A percentile compares a stretch with the other conserved stretches of the same genome.
Conservation (phyloP, 176 grass and related monocot genomes). For the Rhipidocladum racemiflorum region DNA sequence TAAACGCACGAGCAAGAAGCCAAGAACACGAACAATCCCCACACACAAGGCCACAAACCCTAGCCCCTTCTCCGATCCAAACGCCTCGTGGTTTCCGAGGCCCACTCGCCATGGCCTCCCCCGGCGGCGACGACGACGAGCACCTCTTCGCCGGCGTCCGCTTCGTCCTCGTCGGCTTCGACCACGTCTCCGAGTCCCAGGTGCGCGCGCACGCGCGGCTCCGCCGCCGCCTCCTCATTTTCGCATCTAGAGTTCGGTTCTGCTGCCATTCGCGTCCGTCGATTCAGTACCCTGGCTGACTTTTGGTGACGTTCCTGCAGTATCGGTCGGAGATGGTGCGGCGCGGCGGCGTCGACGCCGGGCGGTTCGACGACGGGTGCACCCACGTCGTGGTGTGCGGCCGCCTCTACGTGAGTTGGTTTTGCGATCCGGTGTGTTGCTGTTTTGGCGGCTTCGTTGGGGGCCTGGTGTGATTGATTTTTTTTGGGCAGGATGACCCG, state of each 20-base stretch:
- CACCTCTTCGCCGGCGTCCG: slow-evolving; percentile 65
- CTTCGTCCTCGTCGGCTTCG: slow-evolving; percentile 78
- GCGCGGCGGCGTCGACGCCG: slow-evolving; percentile 59
- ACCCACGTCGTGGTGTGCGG: slow-evolving; percentile 71
- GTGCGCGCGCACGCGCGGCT: slow-evolving; percentile 25
- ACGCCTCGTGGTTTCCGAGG: neutral
- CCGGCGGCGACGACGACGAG: slow-evolving; percentile 32
- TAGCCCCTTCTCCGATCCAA: slow-evolving; percentile 15
- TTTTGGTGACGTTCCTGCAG: slow-evolving; percentile 30
- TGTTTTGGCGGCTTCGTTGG: neutral
- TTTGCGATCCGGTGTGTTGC: neutral
- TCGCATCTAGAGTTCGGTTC: neutral
- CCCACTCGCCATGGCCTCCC: slow-evolving; percentile 39
- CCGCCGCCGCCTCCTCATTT: neutral
- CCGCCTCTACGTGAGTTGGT: slow-evolving; percentile 65
- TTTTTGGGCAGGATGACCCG: slow-evolving; percentile 57
- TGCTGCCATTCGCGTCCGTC: neutral
- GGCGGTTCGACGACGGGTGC: slow-evolving; percentile 43
- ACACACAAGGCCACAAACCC: slow-evolving; percentile 14
- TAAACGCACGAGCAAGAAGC: neutral
- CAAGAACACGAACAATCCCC: neutral
- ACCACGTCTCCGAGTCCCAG: slow-evolving; percentile 57
- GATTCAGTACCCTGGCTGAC: neutral
- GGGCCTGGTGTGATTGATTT: neutral
- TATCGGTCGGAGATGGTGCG: slow-evolving; percentile 69